These are phyloP conservation scores for Xylariaceae sp. DNA, from an alignment of 2,329 filamentous ascomycete species.

Conservation along the genomic window DNA sequence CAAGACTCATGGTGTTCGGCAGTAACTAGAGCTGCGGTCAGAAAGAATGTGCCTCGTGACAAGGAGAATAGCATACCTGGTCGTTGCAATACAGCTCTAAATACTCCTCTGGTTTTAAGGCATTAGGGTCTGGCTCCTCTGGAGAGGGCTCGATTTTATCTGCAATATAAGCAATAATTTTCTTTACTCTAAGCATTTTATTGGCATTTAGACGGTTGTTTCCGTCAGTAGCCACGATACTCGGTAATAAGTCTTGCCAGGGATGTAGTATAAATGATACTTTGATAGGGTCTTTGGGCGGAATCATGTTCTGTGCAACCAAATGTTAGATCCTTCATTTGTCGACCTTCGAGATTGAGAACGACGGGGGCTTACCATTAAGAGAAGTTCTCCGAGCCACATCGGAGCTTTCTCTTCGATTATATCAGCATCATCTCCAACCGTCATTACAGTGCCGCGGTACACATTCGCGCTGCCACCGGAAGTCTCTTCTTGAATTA, in stretches of 20 bases:
- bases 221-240: conserved; percentile 67
- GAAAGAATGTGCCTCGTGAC: conserved; percentile 14
- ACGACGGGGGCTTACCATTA: conserved; percentile 47
- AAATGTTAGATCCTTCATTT: conserved; percentile 9
- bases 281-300: conserved; percentile 87
- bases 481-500: conserved; percentile 63
- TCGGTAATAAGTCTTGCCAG: conserved; percentile 67
- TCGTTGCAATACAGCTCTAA: conserved; percentile 93
- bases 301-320: conserved; percentile 61
- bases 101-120: conserved; percentile 80
- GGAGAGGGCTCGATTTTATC: conserved; percentile 77
- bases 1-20: conserved; percentile 81
- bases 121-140: conserved; percentile 52
- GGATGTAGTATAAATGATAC: conserved; percentile 91
- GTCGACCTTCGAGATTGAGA: not conserved
- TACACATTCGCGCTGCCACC: conserved; percentile 79
- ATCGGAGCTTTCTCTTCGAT: conserved; percentile 83
- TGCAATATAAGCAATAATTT: conserved; percentile 86
- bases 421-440: conserved; percentile 70
- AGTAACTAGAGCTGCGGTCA: conserved; percentile 48
- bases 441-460: conserved; percentile 74
- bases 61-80: conserved; percentile 53
- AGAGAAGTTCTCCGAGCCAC: conserved; percentile 85
- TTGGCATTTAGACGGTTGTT: conserved; percentile 94
- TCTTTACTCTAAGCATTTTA: conserved; percentile 90